Evolutionary conservation across 2,329 filamentous ascomycete species (phyloP).

Genomic region (Macrophomina pseudophaseolina): DNA sequence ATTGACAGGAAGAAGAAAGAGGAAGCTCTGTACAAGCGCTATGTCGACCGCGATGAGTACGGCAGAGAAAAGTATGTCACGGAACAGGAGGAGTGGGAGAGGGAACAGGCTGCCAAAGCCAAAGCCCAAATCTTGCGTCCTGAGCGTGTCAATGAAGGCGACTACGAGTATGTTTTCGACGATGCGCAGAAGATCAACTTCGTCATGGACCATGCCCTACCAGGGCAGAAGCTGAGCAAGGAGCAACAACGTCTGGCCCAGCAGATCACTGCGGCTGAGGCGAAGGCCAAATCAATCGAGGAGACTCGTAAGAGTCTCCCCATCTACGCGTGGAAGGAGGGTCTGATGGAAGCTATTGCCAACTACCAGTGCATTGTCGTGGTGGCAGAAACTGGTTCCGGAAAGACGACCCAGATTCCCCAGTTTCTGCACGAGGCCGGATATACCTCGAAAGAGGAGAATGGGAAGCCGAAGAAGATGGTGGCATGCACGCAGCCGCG

Average conservation of each 20-base stretch:
- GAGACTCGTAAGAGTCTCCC: conserved; percentile 90
- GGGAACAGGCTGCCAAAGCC: conserved; percentile 84
- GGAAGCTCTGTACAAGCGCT: conserved; percentile 86
- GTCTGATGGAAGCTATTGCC: conserved; percentile 84
- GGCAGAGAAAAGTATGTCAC: conserved; percentile 89
- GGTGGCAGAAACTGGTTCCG: conserved; percentile 91
- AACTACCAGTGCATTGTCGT: conserved; percentile 88
- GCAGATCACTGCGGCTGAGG: conserved; percentile 86
- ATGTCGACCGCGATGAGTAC: conserved; percentile 84
- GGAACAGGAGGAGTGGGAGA: conserved; percentile 95
- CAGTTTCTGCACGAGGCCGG: conserved; percentile 94
- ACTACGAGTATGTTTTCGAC: conserved; percentile 94
- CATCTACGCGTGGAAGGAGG: conserved; percentile 84
- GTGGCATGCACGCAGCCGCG: conserved; percentile 94
- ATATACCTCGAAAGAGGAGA: conserved; percentile 62
- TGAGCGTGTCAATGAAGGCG: conserved; percentile 76
- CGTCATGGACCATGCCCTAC: conserved; percentile 73
- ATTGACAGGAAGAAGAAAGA: conserved; percentile 86
- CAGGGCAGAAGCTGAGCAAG: conserved; percentile 75
- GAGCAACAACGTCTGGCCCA: conserved; percentile 80
- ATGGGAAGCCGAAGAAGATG: conserved; percentile 72
- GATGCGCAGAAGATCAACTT: conserved; percentile 87
- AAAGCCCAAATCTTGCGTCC: conserved; percentile 80
- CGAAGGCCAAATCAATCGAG: conserved; percentile 85
- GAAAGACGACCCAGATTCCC: conserved; percentile 93